Evolutionary conservation across 2,329 filamentous ascomycete genomes (phyloP), one percentile per base, ranked within the genome.

Genomic region (Dactylonectria estremocensis): DNA sequence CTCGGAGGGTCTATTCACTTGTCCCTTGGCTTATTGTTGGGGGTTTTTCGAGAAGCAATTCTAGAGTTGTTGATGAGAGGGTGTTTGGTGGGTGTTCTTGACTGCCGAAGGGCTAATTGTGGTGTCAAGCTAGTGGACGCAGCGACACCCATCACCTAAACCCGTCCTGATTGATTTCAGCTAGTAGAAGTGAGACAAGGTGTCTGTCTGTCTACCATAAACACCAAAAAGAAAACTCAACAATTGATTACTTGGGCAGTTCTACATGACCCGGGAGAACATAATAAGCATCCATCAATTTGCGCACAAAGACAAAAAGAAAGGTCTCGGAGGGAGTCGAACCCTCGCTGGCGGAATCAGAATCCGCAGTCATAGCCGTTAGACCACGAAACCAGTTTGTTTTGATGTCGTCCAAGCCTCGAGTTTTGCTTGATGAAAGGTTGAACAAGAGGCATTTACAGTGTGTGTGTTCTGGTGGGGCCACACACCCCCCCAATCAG

Each of bases 321-420:
- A 18, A 66, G 64, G 64, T 66, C 64, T 61, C 64, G 46, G 64
- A 54, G 64, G 64, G 64, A 66, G 64, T 66, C 64, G 64, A 66
- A 66, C 64, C 64, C 64, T 66, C 64, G 64, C 64, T 66, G 64
- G 64, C 64, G 64, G 64, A 66, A 66, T 66, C 64, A 66, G 64
- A 66, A 66, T 66, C 64, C 64, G 64, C 64, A 66, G 64, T 66
- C 64, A 66, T 66, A 62, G 57, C 64, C 64, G 64, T 66, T 66
- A 66, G 64, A 66, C 64, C 64, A 66, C 46, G 64, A 61, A 66
- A 66, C 64, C 64, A 49, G 18, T 9, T 22, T 22, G 16, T 22
- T 57, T 62, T 24, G 57, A 33, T 66, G 43, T 14, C 8, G 22
- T 24, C 10, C 40, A n/a, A n/a, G n/a, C n/a, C 28, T n/a, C 14